Base-by-base conservation (phyloP, 352 stramenopile genomes). In the Pythium chondricola region DNA sequence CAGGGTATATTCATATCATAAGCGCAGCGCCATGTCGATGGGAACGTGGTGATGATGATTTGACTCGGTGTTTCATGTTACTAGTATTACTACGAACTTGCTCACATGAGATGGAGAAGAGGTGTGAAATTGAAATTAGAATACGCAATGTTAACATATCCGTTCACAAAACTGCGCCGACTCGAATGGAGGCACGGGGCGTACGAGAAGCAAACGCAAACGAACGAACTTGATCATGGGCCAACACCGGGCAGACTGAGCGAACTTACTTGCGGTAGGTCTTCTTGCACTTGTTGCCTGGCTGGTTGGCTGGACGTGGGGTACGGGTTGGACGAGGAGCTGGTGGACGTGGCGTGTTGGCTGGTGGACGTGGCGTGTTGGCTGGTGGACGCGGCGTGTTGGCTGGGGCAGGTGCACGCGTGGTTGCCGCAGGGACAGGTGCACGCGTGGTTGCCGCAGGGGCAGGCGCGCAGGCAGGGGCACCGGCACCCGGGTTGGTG, bases 61-160 rank as follows among this genome's bases (percentile, higher is more conserved):
- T n/a, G n/a, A n/a, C n/a, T n/a, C n/a, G n/a, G n/a, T n/a, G n/a
- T n/a, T n/a, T n/a, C n/a, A n/a, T n/a, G n/a, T n/a, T n/a, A n/a
- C n/a, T n/a, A n/a, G n/a, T n/a, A n/a, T n/a, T n/a, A n/a, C n/a
- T n/a, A n/a, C n/a, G n/a, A n/a, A n/a, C n/a, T n/a, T n/a, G n/a
- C n/a, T n/a, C n/a, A n/a, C n/a, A n/a, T n/a, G n/a, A n/a, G n/a
- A n/a, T n/a, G n/a, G n/a, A n/a, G n/a, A n/a, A n/a, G n/a, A n/a
- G n/a, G n/a, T n/a, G n/a, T n/a, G n/a, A n/a, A n/a, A n/a, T n/a
- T n/a, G n/a, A n/a, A n/a, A n/a, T n/a, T n/a, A n/a, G n/a, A 17
- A 35, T 17, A 52, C 40, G 40, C 40, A 46, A 46, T n/a, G 45
- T n/a, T 52, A 38, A 52, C 33, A 52, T 52, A 52, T 52, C 33